These are phyloP conservation scores for Protomyces lactucae-debilis DNA, from an alignment of 1,139 yeast species.

Conservation along the genomic window DNA sequence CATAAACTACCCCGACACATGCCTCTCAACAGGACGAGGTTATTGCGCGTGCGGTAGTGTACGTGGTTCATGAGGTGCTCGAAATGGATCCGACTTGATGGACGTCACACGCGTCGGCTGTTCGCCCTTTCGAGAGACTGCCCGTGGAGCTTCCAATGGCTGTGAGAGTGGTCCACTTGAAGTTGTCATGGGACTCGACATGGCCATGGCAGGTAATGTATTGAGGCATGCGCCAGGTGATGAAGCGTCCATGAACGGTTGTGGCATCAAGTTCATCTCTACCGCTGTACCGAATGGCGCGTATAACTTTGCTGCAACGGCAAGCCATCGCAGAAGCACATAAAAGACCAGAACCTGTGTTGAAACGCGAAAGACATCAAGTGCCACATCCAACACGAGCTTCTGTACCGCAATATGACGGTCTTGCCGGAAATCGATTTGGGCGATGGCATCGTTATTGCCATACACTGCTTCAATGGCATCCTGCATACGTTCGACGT, in stretches of 20 bases:
- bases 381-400: not conserved
- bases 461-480: not conserved
- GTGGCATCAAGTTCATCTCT: not conserved
- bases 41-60: too few relatives aligned
- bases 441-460: not conserved
- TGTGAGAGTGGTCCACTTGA: not conserved
- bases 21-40: too few relatives aligned
- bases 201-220: not conserved
- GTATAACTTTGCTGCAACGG: not conserved
- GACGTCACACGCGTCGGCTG: not conserved
- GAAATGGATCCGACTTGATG: not conserved
- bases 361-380: not conserved
- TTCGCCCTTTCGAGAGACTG: not conserved
- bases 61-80: too few relatives aligned
- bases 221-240: not conserved
- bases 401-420: not conserved
- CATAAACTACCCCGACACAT: not conserved
- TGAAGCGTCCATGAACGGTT: not conserved
- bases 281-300: not conserved
- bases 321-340: not conserved
- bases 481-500: not conserved
- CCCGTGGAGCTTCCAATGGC: not conserved
- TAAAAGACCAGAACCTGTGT: not conserved
- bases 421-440: not conserved
- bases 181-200: not conserved